Base-by-base conservation (phyloP, 228 moss, liverwort and hornwort species). In the Sphagnum magellanicum region DNA sequence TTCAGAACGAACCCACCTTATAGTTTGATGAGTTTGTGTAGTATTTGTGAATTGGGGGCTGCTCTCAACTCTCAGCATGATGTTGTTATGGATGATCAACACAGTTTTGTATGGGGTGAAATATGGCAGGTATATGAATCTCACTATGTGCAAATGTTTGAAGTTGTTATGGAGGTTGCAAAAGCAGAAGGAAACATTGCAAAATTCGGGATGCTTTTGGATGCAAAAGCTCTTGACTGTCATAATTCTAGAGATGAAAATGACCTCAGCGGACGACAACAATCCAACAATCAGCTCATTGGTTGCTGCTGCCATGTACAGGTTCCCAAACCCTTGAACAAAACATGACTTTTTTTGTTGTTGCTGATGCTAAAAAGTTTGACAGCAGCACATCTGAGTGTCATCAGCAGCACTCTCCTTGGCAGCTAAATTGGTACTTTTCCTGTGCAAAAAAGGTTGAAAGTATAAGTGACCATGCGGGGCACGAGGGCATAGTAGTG, bases 261-360 rank as follows among this genome's bases (percentile, higher is more conserved):
- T 50, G 49, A 66, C 50, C 6, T 13, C 16, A 9, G 32, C 32
- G 0, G 32, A 32, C 32, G 3, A 32, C 55, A 8, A 8, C 55
- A 51, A 6, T 53, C 67, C 16, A n/a, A 32, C 32, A 53, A 57
- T 11, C 52, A 46, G 16, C 10, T 5, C 55, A 68, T 68, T 11
- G 67, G 67, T 53, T 68, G 52, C 67, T 68, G 67, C 32, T 68
- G 67, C 53, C 67, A 52, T 68, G 67, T 68, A 68, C 12, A 51
- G 48, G 0, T n/a, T 11, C 15, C 62, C 15, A 8, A 11, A 5
- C 15, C 15, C 62, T 32, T 32, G 32, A 32, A 32, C 32, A 32
- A 32, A 32, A 32, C 32, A 3, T 32, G 32, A 32, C 32, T 32
- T 32, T 32, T 32, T 32, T 32, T 32, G 1, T 32, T 32, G 32